These are phyloP conservation scores for Penicillium alfredii DNA, from an alignment of 495 filamentous ascomycete genomes.

Conservation along the genomic window DNA sequence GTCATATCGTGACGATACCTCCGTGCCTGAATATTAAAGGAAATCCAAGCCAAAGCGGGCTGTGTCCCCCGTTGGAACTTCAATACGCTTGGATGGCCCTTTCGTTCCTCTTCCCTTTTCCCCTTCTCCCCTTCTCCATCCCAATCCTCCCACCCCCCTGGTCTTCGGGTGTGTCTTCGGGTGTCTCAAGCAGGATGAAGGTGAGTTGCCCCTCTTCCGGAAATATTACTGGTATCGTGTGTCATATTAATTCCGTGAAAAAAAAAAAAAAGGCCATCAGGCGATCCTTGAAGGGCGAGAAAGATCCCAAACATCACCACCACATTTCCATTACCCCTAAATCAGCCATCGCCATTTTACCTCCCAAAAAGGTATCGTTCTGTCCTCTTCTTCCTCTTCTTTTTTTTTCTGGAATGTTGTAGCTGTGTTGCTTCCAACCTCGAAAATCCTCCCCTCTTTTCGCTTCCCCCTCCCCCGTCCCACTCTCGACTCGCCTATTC, in stretches of 20 bases:
- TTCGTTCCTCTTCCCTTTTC: conserved; percentile 6
- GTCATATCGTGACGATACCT: too few species aligned
- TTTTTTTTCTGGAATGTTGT: conserved; percentile 9
- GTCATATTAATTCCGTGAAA: conserved; percentile 13
- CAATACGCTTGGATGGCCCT: conserved; percentile 9
- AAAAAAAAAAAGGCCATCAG: conserved; percentile 62
- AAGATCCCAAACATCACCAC: conserved; percentile 64
- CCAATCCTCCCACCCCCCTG: conserved; percentile 1
- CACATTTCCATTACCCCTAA: conserved; percentile 89
- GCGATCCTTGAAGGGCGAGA: conserved; percentile 83
- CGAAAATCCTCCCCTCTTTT: conserved; percentile 1
- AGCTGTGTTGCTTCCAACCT: too few species aligned
- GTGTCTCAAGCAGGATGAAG: conserved; percentile 31
- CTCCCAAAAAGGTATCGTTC: conserved; percentile 84
- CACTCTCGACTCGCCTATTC: conserved; percentile 10
- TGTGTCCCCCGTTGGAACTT: conserved; percentile 20
- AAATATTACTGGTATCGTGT: conserved; percentile 12
- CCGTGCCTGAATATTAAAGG: too few species aligned
- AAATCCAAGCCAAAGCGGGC: too few species aligned
- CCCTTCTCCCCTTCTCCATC: conserved; percentile 8
- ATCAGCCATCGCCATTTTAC: conserved; percentile 87
- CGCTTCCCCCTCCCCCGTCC: conserved; percentile 11
- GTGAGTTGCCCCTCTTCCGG: conserved; percentile 13
- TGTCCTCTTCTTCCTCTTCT: conserved; percentile 4
- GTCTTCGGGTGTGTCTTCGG: conserved; percentile 7